phyloP scores from a whole-genome alignment of 257 asterid genomes.

The Nicotiana noctiflora region DNA sequence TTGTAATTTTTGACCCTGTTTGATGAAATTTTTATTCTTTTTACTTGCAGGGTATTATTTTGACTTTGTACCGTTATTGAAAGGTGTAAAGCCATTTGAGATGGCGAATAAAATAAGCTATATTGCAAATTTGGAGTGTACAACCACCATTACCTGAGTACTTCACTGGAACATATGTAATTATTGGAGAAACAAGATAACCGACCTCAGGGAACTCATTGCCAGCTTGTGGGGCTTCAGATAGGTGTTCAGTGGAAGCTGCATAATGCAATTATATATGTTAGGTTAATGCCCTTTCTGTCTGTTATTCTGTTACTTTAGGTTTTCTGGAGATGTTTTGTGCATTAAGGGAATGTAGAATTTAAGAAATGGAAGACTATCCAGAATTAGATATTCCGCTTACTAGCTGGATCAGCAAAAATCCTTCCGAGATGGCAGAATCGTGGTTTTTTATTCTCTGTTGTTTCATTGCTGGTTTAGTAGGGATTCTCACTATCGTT shows the following conservation, averaged over 20 bases:
- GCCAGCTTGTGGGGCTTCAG: not conserved
- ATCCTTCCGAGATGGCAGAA: slow-evolving; percentile 71
- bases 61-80: not conserved
- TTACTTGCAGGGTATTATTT: not conserved
- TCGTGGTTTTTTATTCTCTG: slow-evolving; percentile 58
- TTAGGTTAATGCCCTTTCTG: not conserved
- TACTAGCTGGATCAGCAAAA: slow-evolving; percentile 59
- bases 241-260: not conserved
- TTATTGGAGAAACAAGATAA: not conserved
- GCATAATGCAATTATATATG: not conserved
- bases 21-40: not conserved
- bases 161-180: slow-evolving; percentile 2
- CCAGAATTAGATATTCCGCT: slow-evolving; percentile 52
- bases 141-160: slow-evolving; percentile 5
- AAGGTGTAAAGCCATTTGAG: not conserved
- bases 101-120: not conserved
- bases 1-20: not conserved
- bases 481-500: slow-evolving; percentile 69
- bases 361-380: slow-evolving; percentile 61
- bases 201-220: not conserved
- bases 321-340: slow-evolving; percentile 4
- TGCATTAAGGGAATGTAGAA: slow-evolving; percentile 18
- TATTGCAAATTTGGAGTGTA: not conserved
- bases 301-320: not conserved
- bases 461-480: slow-evolving; percentile 61